Evolutionary conservation across 306 rosid species (phyloP), one percentile per base, ranked within the genome.

Genomic region (Prunus mongolica): DNA sequence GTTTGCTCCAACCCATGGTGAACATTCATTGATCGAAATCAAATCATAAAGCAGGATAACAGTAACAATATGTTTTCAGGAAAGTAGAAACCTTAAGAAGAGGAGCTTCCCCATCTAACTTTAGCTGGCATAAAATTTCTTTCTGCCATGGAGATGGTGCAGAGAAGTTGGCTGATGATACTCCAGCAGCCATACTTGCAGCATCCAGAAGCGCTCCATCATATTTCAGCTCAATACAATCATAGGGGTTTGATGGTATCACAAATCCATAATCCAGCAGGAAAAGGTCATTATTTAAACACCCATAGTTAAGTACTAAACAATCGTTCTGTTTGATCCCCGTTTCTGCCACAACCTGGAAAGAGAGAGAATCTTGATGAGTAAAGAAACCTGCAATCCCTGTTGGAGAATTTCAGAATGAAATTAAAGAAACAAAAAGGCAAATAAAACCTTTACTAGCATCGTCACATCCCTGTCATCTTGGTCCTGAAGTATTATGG

Each of bases 211-310:
- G 87, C 46, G 92, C 91, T 25, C 89, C 93, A 63, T 95, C 97
- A 74, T 95, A 95, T 83, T 79, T 90, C 76, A 95, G 93, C 83
- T 95, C 99, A 72, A 92, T 84, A 70, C 75, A 81, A 80, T 92
- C 97, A 67, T 88, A 84, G n/a, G 95, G 97, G 57, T 92, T 95
- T 67, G 97, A 88, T 1, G 87, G 84, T 55, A 95, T 69, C 83
- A 92, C 92, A 76, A 95, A 95, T 71, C 98, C 98, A 69, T 92
- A 92, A 82, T 95, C 97, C 45, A 95, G 91, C 77, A 92, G 86
- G 73, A 95, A 89, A 67, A 92, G 77, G 80, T 95, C 97, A 69
- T 92, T 95, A 90, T 79, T 90, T 79, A 92, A 87, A 81, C 81
- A 55, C 71, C 98, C 97, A 82, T 95, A 95, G 83, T 79, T 89